These are phyloP conservation scores for Magnaporthiopsis rhizophila DNA, from an alignment of 2,329 filamentous ascomycete species.

Conservation along the genomic window DNA sequence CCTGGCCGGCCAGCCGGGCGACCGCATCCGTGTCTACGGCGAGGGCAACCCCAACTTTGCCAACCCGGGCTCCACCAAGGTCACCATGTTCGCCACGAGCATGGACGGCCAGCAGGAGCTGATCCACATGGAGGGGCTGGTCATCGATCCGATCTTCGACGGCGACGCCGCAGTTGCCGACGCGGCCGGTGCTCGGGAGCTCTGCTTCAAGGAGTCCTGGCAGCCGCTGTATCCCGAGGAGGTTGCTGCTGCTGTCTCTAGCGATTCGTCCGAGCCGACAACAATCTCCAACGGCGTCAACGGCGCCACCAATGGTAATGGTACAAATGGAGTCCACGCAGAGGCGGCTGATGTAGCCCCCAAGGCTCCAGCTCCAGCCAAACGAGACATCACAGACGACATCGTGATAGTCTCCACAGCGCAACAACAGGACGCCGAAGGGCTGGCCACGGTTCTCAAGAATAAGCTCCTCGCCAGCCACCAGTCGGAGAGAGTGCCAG, in stretches of 20 bases:
- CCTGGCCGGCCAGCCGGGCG: slow-evolving; percentile 14
- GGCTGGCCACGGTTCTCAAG: slow-evolving; percentile 11
- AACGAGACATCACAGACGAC: slow-evolving; percentile 5
- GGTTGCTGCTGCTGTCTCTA: background rate
- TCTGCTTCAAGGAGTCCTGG: slow-evolving; percentile 40
- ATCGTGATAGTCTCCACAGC: slow-evolving; percentile 8
- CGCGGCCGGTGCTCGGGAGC: slow-evolving; percentile 17
- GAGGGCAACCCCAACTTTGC: slow-evolving; percentile 17
- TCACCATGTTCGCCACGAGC: slow-evolving; percentile 26
- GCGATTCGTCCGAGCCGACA: background rate
- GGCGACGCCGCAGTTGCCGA: slow-evolving; percentile 11
- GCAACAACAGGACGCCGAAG: background rate
- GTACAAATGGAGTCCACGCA: background rate
- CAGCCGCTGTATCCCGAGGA: slow-evolving; percentile 23
- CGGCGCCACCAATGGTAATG: background rate
- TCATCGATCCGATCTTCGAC: slow-evolving; percentile 33
- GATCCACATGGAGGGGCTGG: slow-evolving; percentile 28
- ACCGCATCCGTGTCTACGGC: slow-evolving; percentile 19
- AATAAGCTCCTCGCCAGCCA: slow-evolving; percentile 6
- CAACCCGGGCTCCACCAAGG: slow-evolving; percentile 22
- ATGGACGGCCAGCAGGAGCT: slow-evolving; percentile 18
- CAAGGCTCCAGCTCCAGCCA: background rate
- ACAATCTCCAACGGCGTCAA: background rate
- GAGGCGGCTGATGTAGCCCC: too few species aligned
- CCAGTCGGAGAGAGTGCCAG: background rate